Evolutionary conservation across 495 filamentous ascomycete genomes (phyloP).

Genomic region (Penicillium desertorum): DNA sequence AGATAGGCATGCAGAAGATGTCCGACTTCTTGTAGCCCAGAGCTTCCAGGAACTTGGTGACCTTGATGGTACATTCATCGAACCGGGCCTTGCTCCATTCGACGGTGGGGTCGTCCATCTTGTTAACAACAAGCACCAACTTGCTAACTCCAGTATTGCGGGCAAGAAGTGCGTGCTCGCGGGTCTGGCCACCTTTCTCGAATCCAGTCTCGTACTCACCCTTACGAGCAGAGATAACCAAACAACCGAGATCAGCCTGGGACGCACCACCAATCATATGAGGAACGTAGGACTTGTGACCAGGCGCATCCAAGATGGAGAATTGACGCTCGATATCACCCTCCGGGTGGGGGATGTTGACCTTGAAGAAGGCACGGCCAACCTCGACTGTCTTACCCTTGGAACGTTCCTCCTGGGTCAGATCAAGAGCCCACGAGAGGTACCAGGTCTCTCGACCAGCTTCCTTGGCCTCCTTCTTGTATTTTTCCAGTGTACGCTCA

Average conservation of each 20-base stretch:
- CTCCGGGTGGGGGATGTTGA: constrained; percentile 62
- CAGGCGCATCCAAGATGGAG: constrained; percentile 93
- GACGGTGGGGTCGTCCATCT: constrained; percentile 97
- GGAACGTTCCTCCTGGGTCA: constrained; percentile 90
- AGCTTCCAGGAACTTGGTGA: constrained; percentile 80
- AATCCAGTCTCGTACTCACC: constrained; percentile 99
- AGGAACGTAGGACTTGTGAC: constrained; percentile 94
- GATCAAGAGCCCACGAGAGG: constrained; percentile 93
- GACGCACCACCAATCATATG: constrained; percentile 97
- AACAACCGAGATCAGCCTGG: constrained; percentile 91
- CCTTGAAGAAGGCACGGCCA: constrained; percentile 94
- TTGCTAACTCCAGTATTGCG: constrained; percentile 98
- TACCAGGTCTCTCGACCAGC: constrained; percentile 98
- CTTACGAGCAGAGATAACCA: constrained; percentile 96
- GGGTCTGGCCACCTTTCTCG: constrained; percentile 95
- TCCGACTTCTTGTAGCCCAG: constrained; percentile 95
- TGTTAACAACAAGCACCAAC: constrained; percentile 91
- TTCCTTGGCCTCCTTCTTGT: constrained; percentile 94
- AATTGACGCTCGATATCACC: constrained; percentile 56
- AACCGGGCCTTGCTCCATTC: constrained; percentile 92
- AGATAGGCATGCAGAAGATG: constrained; percentile 93
- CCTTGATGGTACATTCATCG: constrained; percentile 87
- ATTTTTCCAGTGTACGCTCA: constrained; percentile 96
- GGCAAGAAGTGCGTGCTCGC: constrained; percentile 94
- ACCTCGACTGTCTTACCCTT: constrained; percentile 99